Percentiles rank a stretch among this genome's conserved stretches.
Evolutionary conservation across 345 rosid genomes (phyloP).

Genomic region (Euphorbia peplus): DNA sequence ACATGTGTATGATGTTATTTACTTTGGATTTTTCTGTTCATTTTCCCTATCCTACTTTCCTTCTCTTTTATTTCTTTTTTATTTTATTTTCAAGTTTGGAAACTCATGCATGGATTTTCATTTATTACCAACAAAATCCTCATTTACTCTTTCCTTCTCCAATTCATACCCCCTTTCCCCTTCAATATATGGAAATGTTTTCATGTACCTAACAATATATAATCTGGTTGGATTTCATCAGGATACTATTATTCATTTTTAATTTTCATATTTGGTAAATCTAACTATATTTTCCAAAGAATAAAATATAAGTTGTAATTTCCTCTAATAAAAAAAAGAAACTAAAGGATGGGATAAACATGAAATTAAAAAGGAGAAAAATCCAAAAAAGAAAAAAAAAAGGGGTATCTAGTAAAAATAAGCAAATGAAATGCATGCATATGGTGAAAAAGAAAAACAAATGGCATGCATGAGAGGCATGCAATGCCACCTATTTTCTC

Average conservation of each 20-base stretch:
- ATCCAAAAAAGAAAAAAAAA: not conserved
- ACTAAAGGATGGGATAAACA: no score
- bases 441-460: not conserved
- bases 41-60: not conserved
- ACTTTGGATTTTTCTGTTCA: slow-evolving; percentile 2
- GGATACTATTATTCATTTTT: not conserved
- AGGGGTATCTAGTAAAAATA: no score
- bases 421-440: not conserved
- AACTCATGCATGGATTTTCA: not conserved
- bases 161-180: not conserved
- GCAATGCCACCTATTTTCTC: not conserved
- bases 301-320: not conserved
- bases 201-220: no score
- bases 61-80: not conserved
- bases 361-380: not conserved
- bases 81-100: not conserved
- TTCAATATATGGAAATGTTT: not conserved
- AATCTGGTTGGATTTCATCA: not conserved
- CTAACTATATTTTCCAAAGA: no score
- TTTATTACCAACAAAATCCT: not conserved
- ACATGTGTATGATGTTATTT: slow-evolving; percentile 13
- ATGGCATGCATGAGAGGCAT: not conserved
- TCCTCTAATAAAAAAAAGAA: no score
- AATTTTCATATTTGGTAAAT: no score
- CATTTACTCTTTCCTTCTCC: not conserved